phyloP scores from a whole-genome alignment of 352 stramenopile genomes.

The Plasmopara muralis region DNA sequence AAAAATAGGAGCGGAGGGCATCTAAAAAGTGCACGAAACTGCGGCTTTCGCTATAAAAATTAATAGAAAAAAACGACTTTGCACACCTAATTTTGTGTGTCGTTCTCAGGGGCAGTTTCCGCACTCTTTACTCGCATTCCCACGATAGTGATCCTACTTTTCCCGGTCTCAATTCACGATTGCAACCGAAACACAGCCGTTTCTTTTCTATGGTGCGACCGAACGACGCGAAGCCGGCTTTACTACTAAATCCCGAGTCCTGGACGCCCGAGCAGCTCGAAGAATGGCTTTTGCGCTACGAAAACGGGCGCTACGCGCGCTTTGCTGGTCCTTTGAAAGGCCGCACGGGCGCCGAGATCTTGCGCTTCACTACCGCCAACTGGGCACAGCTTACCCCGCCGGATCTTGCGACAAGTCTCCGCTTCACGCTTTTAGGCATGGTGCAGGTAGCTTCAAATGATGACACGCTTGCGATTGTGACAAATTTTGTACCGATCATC shows the following conservation, averaged over 20 bases:
- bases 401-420: slow-evolving; percentile 67
- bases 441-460: slow-evolving; percentile 67
- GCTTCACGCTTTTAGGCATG: slow-evolving; percentile 84
- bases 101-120: no score
- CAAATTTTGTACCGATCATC: slow-evolving; percentile 59
- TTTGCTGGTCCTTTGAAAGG: slow-evolving; percentile 46
- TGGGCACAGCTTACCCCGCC: slow-evolving; percentile 54
- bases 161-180: slow-evolving; percentile 2
- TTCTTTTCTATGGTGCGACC: slow-evolving; percentile 39
- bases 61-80: no score
- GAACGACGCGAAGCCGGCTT: slow-evolving; percentile 60
- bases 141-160: not conserved
- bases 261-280: slow-evolving; percentile 78
- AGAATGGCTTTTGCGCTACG: slow-evolving; percentile 67
- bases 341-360: slow-evolving; percentile 56
- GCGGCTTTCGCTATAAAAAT: no score
- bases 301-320: slow-evolving; percentile 58
- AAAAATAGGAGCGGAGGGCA: no score
- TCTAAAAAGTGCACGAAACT: no score
- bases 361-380: slow-evolving; percentile 53
- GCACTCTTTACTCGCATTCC: no score
- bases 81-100: no score
- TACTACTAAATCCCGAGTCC: slow-evolving; percentile 70
- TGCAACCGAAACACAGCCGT: slow-evolving; percentile 5
- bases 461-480: slow-evolving; percentile 62